Evolutionary conservation across 164 flowering plant species (phyloP).

Genomic region (Macadamia tetraphylla): DNA sequence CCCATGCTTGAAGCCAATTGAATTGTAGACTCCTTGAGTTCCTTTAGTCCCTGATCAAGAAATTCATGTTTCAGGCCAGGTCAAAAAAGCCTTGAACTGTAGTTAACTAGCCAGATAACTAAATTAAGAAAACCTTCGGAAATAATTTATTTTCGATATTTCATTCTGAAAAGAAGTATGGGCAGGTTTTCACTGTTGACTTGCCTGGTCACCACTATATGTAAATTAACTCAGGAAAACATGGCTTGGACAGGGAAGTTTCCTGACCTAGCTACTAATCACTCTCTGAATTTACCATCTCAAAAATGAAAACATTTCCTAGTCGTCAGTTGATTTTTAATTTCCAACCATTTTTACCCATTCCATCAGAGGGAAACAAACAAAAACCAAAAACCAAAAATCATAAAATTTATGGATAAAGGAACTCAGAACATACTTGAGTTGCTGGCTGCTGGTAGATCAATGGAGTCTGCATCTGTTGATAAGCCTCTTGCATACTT

Average conservation of each 20-base stretch:
- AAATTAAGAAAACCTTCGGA: neutral
- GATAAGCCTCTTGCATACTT: constrained; percentile 93
- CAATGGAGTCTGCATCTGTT: constrained; percentile 93
- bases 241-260: neutral
- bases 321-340: no score
- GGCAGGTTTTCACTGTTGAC: neutral
- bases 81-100: neutral
- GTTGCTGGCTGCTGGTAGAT: constrained; percentile 66
- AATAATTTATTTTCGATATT: neutral
- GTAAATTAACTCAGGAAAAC: neutral
- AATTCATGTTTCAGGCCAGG: neutral
- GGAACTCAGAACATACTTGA: constrained; percentile 25
- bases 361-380: no score
- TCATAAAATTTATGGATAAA: no score
- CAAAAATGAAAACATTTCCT: no score
- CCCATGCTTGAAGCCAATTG: constrained; percentile 88
- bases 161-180: neutral
- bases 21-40: constrained; percentile 83
- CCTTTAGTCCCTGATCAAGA: constrained; percentile 64
- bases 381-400: neutral
- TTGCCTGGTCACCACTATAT: neutral
- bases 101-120: no score
- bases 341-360: no score
- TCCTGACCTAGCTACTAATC: neutral
- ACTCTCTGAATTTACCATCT: no score